Conservation (phyloP, 1,284 basidiomycete species). For the Ceratobasidium sp. region DNA sequence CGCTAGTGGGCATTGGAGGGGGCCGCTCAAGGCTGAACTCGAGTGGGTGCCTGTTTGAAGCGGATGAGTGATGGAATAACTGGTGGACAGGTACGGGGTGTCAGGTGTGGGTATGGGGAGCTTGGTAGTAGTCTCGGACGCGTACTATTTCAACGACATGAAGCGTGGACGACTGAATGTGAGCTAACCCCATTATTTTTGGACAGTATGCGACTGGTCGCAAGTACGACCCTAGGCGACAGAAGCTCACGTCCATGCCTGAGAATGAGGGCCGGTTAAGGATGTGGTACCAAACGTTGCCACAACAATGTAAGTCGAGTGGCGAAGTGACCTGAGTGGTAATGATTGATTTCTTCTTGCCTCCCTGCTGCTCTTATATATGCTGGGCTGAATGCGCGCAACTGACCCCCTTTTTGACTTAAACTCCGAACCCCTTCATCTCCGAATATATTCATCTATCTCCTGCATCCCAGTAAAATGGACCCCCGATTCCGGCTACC, state of each 20-base stretch:
- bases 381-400: slow-evolving; percentile 23
- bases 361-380: not conserved
- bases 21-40: too few relatives aligned
- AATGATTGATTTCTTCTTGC: not conserved
- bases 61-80: too few relatives aligned
- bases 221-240: slow-evolving; percentile 35
- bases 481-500: slow-evolving; percentile 42
- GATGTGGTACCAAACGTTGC: slow-evolving; percentile 29
- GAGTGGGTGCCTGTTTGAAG: too few relatives aligned
- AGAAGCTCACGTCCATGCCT: slow-evolving; percentile 41
- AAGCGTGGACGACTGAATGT: not conserved
- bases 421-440: slow-evolving; percentile 17
- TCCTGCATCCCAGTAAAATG: slow-evolving; percentile 34
- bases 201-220: slow-evolving; percentile 39
- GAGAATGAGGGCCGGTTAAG: slow-evolving; percentile 34
- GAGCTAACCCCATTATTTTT: not conserved
- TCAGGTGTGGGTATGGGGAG: too few relatives aligned
- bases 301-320: slow-evolving; percentile 33
- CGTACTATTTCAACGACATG: not conserved
- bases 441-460: slow-evolving; percentile 22
- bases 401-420: not conserved
- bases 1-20: too few relatives aligned
- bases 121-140: not conserved
- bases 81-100: too few relatives aligned
- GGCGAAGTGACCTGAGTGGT: not conserved